Evolutionary conservation across 1,139 yeast species (phyloP).

Genomic region (Petasospora fabianii): DNA sequence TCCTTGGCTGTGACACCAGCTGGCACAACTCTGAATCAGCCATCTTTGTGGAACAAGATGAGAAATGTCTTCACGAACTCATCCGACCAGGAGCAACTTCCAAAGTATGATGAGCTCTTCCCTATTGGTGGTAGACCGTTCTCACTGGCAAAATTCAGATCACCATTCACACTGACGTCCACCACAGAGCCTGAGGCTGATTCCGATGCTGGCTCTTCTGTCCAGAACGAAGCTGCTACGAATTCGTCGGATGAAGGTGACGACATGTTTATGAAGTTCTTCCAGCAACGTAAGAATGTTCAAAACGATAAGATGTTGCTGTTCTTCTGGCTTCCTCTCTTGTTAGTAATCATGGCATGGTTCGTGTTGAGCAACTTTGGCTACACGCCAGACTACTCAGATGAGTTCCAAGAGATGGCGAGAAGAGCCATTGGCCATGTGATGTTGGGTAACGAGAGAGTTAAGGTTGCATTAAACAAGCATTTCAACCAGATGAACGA

Average conservation of each 20-base stretch:
- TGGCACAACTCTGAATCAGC: slow-evolving; percentile 17
- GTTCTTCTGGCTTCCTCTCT: slow-evolving; percentile 83
- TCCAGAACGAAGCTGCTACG: slow-evolving; percentile 39
- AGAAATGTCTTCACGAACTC: slow-evolving; percentile 47
- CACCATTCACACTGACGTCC: neutral
- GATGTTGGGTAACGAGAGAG: slow-evolving; percentile 67
- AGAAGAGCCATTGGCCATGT: slow-evolving; percentile 56
- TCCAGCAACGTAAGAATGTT: slow-evolving; percentile 60
- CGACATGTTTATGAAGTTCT: slow-evolving; percentile 49
- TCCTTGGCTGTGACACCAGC: slow-evolving; percentile 1
- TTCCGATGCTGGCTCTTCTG: slow-evolving; percentile 21
- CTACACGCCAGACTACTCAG: slow-evolving; percentile 28
- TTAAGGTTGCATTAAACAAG: slow-evolving; percentile 49
- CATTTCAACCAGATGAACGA: slow-evolving; percentile 35
- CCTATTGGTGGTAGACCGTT: slow-evolving; percentile 38
- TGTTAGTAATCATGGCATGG: slow-evolving; percentile 49
- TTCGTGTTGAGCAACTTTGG: slow-evolving; percentile 52
- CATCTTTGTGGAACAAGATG: slow-evolving; percentile 59
- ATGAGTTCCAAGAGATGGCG: slow-evolving; percentile 41
- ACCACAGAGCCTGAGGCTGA: slow-evolving; percentile 11
- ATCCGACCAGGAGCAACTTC: slow-evolving; percentile 43
- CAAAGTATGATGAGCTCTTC: slow-evolving; percentile 79
- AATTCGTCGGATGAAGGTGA: slow-evolving; percentile 40
- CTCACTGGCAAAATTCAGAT: slow-evolving; percentile 20
- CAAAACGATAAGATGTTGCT: slow-evolving; percentile 82